phyloP scores from a whole-genome alignment of 2,329 filamentous ascomycete genomes.

The Verticillium nubilum region DNA sequence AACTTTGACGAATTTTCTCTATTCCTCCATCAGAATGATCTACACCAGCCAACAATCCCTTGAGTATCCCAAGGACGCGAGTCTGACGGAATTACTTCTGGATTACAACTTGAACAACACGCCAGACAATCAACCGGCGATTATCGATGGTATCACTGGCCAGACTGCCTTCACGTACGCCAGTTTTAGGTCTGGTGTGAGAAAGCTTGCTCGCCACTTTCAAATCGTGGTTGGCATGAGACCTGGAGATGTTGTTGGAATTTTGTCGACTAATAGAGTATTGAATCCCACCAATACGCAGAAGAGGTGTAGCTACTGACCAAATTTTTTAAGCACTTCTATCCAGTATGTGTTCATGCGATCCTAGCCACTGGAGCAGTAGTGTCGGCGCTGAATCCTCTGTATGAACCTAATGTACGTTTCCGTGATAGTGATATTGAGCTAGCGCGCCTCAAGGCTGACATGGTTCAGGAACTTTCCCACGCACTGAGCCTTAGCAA shows the following conservation, averaged over 20 bases:
- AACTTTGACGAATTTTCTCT: background rate
- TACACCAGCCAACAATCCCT: slow-evolving; percentile 1
- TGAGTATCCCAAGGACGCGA: slow-evolving; percentile 2
- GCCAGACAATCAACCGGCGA: slow-evolving; percentile 1
- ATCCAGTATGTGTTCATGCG: slow-evolving; percentile 6
- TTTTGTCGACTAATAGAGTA: slow-evolving; percentile 7
- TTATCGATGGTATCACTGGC: slow-evolving; percentile 6
- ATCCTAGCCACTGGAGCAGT: slow-evolving; percentile 4
- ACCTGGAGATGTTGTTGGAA: slow-evolving; percentile 2
- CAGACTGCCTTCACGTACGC: slow-evolving; percentile 5
- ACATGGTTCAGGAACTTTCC: background rate
- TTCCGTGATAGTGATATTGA: no score
- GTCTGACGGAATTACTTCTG: slow-evolving; percentile 4
- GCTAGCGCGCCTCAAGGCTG: background rate
- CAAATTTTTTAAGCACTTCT: slow-evolving; percentile 9
- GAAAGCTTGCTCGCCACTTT: slow-evolving; percentile 6
- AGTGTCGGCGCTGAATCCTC: slow-evolving; percentile 7
- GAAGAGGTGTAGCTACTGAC: no score
- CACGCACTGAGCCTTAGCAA: slow-evolving; percentile 4
- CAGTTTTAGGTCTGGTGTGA: slow-evolving; percentile 4
- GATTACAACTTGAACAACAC: slow-evolving; percentile 6
- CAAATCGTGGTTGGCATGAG: background rate
- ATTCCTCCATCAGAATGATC: background rate
- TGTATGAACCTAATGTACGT: slow-evolving; percentile 4
- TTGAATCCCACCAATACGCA: background rate